Base-by-base conservation (phyloP, 306 rosid genomes). In the Medicago arabica region DNA sequence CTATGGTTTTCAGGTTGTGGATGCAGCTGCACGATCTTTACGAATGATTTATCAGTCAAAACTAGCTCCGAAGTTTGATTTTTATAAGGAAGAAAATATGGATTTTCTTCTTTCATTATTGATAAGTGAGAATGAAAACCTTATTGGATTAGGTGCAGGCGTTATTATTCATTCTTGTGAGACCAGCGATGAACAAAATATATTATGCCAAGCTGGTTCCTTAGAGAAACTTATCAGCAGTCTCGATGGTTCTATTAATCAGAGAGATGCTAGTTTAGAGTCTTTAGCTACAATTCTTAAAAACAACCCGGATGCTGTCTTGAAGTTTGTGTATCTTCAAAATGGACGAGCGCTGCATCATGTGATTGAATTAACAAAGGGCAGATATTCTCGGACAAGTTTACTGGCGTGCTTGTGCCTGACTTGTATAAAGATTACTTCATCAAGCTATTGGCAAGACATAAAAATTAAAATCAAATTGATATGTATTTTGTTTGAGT, bases 231-330 rank as follows among this genome's bases (percentile, higher is more conserved):
- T 95, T 31, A 65, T 83, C 75, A 49, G 83, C 82, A 92, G 91
- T 82, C 97, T 92, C 75, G 84, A 85, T 74, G 97, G 97, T 74
- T 87, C 99, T 82, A 69, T 85, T 47, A 87, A 82, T 80, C 97
- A 95, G 86, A 88, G 91, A 61, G 97, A 95, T 83, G 90, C 96
- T 82, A 81, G 99, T 88, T 88, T 95, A 82, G 97, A 92, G 82
- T 86, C 97, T 71, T 60, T 95, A 67, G 93, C 92, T 44, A 84
- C 92, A 23, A 78, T 90, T 72, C 72, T 92, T 47, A 92, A 82
- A 77, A 75, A 82, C 65, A 92, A 95, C 75, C 76, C 80, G 11
- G 92, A 82, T 81, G 92, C 83, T 74, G 91, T 88, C 69, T 87
- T 90, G 4, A 87, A 86, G 78, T 95, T 95, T 83, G 88, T 71